A percentile compares a stretch with the other conserved stretches of the same genome.
These are phyloP conservation scores for Gracilaria domingensis DNA, from an alignment of 23 red algal genomes.

Conservation along the genomic window DNA sequence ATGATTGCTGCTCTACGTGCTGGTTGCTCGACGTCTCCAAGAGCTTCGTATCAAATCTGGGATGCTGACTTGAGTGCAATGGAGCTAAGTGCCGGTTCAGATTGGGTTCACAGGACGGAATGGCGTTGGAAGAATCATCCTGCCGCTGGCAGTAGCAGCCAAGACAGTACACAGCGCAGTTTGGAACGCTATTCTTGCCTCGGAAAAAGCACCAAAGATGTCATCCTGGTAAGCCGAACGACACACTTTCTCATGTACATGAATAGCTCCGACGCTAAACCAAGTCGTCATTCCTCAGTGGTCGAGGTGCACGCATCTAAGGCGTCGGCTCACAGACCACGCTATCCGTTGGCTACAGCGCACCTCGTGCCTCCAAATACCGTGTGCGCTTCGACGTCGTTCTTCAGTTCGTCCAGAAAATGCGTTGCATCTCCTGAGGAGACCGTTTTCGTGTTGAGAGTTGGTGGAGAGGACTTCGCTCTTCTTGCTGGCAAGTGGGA, in stretches of 20 bases:
- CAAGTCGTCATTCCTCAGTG: background rate
- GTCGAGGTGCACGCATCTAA: background rate
- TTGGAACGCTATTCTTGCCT: background rate
- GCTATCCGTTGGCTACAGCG: background rate
- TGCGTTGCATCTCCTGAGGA: background rate
- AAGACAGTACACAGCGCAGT: background rate
- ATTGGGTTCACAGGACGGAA: background rate
- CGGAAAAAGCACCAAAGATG: background rate
- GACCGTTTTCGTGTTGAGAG: background rate
- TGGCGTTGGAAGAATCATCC: background rate
- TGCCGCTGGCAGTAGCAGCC: background rate
- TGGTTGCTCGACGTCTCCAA: background rate
- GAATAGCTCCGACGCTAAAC: background rate
- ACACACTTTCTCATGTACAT: slow-evolving; percentile 2
- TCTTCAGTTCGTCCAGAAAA: background rate
- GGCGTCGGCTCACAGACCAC: background rate
- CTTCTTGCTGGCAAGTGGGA: background rate
- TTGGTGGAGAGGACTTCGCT: slow-evolving; percentile 9
- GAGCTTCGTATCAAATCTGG: background rate
- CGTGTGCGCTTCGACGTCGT: background rate
- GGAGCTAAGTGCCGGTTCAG: slow-evolving; percentile 1
- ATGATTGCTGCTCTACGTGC: background rate
- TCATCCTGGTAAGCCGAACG: background rate
- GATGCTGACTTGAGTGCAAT: slow-evolving; percentile 11
- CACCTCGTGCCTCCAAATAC: slow-evolving; percentile 3